Evolutionary conservation across 2,329 filamentous ascomycete species (phyloP).

Genomic region (Ceratocystiopsis brevicomis): DNA sequence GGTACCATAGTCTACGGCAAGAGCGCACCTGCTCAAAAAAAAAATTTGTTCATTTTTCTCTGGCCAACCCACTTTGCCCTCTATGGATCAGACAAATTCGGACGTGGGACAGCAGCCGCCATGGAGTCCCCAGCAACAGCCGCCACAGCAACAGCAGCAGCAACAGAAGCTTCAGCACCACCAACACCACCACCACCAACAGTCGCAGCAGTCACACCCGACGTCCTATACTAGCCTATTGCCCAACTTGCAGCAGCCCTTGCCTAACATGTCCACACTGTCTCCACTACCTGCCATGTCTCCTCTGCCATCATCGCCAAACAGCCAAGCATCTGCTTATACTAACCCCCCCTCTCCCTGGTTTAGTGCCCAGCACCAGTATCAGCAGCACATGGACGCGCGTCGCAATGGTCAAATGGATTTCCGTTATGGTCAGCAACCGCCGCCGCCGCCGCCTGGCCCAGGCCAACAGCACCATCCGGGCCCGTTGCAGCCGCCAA

Average conservation of each 20-base stretch:
- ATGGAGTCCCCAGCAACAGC: constrained; percentile 9
- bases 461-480: constrained; percentile 15
- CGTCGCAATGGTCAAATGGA: constrained; percentile 14
- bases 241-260: background rate
- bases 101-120: constrained; percentile 10
- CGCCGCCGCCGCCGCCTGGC: constrained; percentile 14
- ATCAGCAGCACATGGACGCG: constrained; percentile 25
- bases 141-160: constrained; percentile 3
- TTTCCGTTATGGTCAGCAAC: constrained; percentile 11
- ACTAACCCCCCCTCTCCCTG: constrained; percentile 18
- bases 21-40: too few species aligned
- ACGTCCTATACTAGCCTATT: background rate
- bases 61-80: too few species aligned
- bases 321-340: constrained; percentile 6
- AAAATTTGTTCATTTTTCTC: too few species aligned
- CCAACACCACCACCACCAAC: background rate
- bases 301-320: background rate
- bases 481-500: constrained; percentile 18
- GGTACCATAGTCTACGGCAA: too few species aligned
- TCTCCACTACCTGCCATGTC: background rate
- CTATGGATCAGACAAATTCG: constrained; percentile 3
- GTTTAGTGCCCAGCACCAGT: constrained; percentile 24
- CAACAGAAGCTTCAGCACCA: background rate
- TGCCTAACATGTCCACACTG: background rate
- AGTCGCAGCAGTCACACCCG: too few species aligned